phyloP scores from a whole-genome alignment of 768 basidiomycete species.

The Suillus subalutaceus region DNA sequence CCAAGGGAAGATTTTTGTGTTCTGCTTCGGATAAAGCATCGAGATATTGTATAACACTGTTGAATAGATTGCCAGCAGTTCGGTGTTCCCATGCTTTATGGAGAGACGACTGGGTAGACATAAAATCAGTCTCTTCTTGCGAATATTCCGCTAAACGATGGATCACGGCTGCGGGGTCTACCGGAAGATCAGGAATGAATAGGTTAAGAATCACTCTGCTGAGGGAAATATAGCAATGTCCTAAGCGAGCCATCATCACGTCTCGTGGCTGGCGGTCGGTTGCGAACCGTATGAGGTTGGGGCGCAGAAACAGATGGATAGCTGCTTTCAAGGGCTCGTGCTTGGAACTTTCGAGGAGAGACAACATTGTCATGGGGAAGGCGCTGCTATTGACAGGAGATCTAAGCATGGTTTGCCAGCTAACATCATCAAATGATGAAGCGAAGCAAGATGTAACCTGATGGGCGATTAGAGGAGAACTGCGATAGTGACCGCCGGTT shows the following conservation, averaged over 20 bases:
- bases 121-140: slow-evolving; percentile 39
- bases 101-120: slow-evolving; percentile 54
- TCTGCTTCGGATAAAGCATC: slow-evolving; percentile 34
- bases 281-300: slow-evolving; percentile 19
- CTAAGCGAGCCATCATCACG: slow-evolving; percentile 39
- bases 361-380: slow-evolving; percentile 29
- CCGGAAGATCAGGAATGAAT: slow-evolving; percentile 79
- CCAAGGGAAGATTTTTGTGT: slow-evolving; percentile 26
- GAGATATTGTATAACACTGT: slow-evolving; percentile 51
- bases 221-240: slow-evolving; percentile 61
- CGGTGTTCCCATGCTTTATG: slow-evolving; percentile 58
- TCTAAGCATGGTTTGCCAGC: slow-evolving; percentile 19
- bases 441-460: slow-evolving; percentile 52
- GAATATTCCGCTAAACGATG: slow-evolving; percentile 48
- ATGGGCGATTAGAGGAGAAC: slow-evolving; percentile 13
- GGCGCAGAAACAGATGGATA: slow-evolving; percentile 30
- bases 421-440: slow-evolving; percentile 37
- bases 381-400: slow-evolving; percentile 13
- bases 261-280: slow-evolving; percentile 17
- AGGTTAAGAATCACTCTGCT: slow-evolving; percentile 65
- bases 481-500: background rate
- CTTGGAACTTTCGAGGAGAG: slow-evolving; percentile 36
- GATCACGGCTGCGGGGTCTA: slow-evolving; percentile 82
- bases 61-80: slow-evolving; percentile 58
- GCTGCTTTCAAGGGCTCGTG: slow-evolving; percentile 40